These are phyloP conservation scores for Coniosporium uncinatum DNA, from an alignment of 2,329 filamentous ascomycete genomes.

Conservation along the genomic window DNA sequence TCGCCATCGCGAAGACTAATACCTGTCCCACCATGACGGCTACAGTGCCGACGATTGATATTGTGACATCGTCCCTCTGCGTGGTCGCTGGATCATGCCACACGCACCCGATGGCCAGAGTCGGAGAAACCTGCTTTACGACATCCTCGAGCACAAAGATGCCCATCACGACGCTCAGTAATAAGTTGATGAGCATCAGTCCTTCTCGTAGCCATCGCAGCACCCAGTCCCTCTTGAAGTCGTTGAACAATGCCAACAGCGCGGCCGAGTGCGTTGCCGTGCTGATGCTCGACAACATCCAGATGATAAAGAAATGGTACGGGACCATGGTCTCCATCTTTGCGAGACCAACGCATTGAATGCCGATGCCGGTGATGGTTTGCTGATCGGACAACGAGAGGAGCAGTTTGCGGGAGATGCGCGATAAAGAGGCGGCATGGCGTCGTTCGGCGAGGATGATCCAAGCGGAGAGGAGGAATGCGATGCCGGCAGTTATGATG, in stretches of 20 bases:
- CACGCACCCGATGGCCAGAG: constrained; percentile 56
- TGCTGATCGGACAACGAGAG: constrained; percentile 63
- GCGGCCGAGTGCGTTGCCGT: constrained; percentile 62
- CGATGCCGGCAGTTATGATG: constrained; percentile 55
- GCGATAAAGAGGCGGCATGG: constrained; percentile 36
- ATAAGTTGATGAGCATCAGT: constrained; percentile 61
- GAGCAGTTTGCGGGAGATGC: constrained; percentile 57
- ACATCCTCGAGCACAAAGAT: constrained; percentile 52
- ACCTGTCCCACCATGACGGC: constrained; percentile 54
- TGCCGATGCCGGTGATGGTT: constrained; percentile 63
- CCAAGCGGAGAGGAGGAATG: constrained; percentile 47
- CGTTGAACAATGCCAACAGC: constrained; percentile 57
- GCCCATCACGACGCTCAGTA: constrained; percentile 49
- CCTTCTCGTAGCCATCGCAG: constrained; percentile 59
- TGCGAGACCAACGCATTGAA: constrained; percentile 57
- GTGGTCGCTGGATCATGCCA: constrained; percentile 38
- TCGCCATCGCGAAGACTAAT: constrained; percentile 52
- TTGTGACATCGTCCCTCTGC: constrained; percentile 28
- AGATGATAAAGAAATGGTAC: constrained; percentile 68
- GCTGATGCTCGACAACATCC: constrained; percentile 60
- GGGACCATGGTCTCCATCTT: constrained; percentile 53
- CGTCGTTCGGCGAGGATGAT: constrained; percentile 51
- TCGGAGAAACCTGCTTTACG: constrained; percentile 41
- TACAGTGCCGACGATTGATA: constrained; percentile 54
- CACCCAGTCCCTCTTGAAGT: constrained; percentile 63